Percentiles rank a stretch among this genome's conserved stretches.
Conservation (phyloP, 306 rosid species). For the Pyrus pyrifolia region DNA sequence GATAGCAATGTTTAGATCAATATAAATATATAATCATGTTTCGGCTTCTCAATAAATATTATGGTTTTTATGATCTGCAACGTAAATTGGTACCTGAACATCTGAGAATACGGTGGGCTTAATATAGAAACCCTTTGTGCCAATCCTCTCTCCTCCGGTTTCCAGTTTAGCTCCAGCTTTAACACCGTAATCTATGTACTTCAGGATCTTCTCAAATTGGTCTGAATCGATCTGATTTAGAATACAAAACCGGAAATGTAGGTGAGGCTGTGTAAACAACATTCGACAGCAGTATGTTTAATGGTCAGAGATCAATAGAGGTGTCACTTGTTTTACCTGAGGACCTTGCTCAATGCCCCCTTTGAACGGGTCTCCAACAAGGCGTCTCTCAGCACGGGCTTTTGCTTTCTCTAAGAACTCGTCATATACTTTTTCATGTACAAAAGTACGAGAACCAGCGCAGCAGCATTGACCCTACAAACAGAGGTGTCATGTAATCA, state of each 20-base stretch:
- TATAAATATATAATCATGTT: background rate
- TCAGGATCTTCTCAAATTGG: constrained; percentile 74
- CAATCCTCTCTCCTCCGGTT: constrained; percentile 76
- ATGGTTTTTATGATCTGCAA: background rate
- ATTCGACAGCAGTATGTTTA: background rate
- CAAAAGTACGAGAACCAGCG: constrained; percentile 89
- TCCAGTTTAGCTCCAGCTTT: constrained; percentile 78
- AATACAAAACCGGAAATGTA: background rate
- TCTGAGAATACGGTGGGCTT: constrained; percentile 89
- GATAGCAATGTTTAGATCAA: constrained; percentile 7
- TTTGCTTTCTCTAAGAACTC: constrained; percentile 82
- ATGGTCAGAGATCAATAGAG: background rate
- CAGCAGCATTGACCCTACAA: constrained; percentile 95
- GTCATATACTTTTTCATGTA: constrained; percentile 70
- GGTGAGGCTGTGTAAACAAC: background rate
- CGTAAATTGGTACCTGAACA: constrained; percentile 46
- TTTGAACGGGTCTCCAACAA: constrained; percentile 87
- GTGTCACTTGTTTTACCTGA: constrained; percentile 42
- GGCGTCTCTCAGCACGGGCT: constrained; percentile 66
- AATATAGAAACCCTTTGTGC: constrained; percentile 67
- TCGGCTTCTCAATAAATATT: background rate
- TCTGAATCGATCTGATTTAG: constrained; percentile 57
- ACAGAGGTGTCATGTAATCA: constrained; percentile 10
- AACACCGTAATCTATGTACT: constrained; percentile 57
- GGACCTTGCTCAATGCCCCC: constrained; percentile 91